Evolutionary conservation across 2,329 filamentous ascomycete genomes (phyloP).

Genomic region (Colletotrichum sidae): DNA sequence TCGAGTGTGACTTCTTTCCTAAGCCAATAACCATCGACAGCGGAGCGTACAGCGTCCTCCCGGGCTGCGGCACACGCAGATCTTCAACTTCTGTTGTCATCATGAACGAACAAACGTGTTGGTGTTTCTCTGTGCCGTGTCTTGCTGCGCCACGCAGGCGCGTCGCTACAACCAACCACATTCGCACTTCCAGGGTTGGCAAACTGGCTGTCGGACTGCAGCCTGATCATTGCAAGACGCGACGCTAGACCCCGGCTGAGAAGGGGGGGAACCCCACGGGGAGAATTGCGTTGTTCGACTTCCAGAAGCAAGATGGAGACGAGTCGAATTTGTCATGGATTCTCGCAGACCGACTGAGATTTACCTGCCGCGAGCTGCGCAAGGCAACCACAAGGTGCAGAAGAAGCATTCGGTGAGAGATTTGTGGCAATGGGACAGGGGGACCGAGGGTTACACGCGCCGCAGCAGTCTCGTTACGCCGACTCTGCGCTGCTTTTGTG

Average conservation of each 20-base stretch:
- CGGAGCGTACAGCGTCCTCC: background rate
- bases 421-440: background rate
- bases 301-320: too few species aligned
- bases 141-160: conserved; percentile 18
- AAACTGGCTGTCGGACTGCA: too few species aligned
- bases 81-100: conserved; percentile 12
- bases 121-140: conserved; percentile 3
- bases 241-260: too few species aligned
- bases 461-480: conserved; percentile 20
- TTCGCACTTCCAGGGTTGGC: too few species aligned
- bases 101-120: conserved; percentile 4
- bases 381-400: background rate
- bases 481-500: conserved; percentile 2
- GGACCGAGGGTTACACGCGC: background rate
- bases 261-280: too few species aligned
- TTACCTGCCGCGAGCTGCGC: too few species aligned
- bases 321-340: too few species aligned
- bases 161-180: background rate
- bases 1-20: conserved; percentile 9
- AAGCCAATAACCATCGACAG: conserved; percentile 17
- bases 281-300: too few species aligned
- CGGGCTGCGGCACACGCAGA: conserved; percentile 14
- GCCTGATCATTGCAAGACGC: too few species aligned
- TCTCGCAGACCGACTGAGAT: too few species aligned
- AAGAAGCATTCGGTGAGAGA: background rate